Evolutionary conservation across 179 eudicot species (phyloP).

Genomic region (Nepenthes alata): DNA sequence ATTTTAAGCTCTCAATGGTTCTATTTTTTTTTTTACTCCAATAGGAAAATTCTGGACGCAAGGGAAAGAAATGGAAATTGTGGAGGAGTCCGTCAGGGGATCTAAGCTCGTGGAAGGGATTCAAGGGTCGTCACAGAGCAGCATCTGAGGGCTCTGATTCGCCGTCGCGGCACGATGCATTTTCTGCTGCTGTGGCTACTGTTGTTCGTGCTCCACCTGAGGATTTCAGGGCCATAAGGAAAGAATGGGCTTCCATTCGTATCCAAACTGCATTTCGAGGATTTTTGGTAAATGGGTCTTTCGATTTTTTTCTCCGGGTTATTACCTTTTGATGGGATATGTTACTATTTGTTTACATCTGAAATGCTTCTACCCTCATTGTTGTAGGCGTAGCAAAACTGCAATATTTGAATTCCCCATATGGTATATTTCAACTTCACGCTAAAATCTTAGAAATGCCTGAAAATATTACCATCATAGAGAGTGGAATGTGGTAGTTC

Average conservation of each 20-base stretch:
- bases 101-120: slow-evolving; percentile 52
- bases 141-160: slow-evolving; percentile 70
- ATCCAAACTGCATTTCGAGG: slow-evolving; percentile 92
- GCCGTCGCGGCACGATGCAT: slow-evolving; percentile 50
- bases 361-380: too few species aligned
- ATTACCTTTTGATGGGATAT: neutral
- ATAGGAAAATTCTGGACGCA: slow-evolving; percentile 42
- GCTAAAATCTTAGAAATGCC: too few species aligned
- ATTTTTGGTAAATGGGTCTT: slow-evolving; percentile 46
- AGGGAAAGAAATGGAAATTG: slow-evolving; percentile 73
- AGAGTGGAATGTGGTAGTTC: too few species aligned
- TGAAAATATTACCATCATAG: too few species aligned
- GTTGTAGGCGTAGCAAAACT: too few species aligned
- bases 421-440: too few species aligned
- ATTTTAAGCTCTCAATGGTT: neutral
- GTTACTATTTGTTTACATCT: neutral
- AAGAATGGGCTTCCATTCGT: slow-evolving; percentile 94
- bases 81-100: slow-evolving; percentile 94
- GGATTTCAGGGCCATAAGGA: slow-evolving; percentile 70
- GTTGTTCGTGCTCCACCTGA: slow-evolving; percentile 83
- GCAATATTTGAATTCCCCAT: too few species aligned
- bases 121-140: slow-evolving; percentile 23
- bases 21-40: neutral
- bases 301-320: neutral
- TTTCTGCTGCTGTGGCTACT: slow-evolving; percentile 67